Conservation (phyloP, 345 rosid species). For the Draba incana region DNA sequence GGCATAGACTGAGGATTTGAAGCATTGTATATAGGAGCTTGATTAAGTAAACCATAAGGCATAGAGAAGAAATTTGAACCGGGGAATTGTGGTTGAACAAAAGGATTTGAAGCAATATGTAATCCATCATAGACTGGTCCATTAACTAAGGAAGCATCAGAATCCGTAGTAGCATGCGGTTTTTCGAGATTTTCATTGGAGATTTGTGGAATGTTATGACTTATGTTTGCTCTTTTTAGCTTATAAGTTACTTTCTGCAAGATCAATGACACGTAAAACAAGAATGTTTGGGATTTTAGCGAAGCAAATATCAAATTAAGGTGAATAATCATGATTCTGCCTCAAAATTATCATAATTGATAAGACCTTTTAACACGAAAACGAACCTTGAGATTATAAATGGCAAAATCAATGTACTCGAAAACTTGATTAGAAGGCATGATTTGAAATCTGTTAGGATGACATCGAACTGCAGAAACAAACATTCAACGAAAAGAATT, state of each 20-base stretch:
- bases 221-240: slow-evolving; percentile 1
- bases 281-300: background rate
- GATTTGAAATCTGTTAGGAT: slow-evolving; percentile 45
- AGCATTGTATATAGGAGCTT: background rate
- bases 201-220: background rate
- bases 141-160: slow-evolving; percentile 16
- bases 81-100: background rate
- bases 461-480: slow-evolving; percentile 50
- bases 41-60: no score
- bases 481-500: background rate
- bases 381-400: slow-evolving; percentile 53
- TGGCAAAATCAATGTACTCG: slow-evolving; percentile 50
- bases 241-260: no score
- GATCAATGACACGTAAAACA: background rate
- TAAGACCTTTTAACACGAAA: background rate
- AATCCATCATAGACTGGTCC: slow-evolving; percentile 31
- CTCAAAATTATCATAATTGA: background rate
- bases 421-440: slow-evolving; percentile 42
- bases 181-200: slow-evolving; percentile 3
- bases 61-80: background rate
- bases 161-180: slow-evolving; percentile 15
- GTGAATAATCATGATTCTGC: background rate
- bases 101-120: background rate
- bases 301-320: background rate
- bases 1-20: no score